A percentile compares a stretch with the other conserved stretches of the same genome.
These are phyloP conservation scores for Calonectria hongkongensis DNA, from an alignment of 2,329 filamentous ascomycete genomes.

Conservation along the genomic window DNA sequence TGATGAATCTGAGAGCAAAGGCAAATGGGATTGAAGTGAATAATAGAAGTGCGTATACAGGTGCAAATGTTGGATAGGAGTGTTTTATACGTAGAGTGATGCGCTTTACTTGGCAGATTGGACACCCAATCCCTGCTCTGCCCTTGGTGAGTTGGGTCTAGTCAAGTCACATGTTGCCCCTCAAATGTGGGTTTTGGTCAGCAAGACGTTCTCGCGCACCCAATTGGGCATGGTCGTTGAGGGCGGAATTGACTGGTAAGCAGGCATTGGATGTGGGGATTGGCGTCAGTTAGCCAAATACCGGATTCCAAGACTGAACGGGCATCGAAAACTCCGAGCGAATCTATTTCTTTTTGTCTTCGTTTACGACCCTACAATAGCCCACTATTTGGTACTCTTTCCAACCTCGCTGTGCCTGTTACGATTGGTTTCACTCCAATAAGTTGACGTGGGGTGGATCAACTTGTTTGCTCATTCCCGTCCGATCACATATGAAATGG, in stretches of 20 bases:
- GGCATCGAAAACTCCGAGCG: too few species aligned
- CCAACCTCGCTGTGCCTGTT: too few species aligned
- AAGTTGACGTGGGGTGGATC: too few species aligned
- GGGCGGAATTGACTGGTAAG: not conserved
- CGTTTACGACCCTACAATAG: too few species aligned
- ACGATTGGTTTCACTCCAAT: too few species aligned
- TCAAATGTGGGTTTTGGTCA: slow-evolving; percentile 18
- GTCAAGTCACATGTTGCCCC: not conserved
- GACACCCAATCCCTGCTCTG: too few species aligned
- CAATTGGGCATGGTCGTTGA: not conserved
- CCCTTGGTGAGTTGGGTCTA: not conserved
- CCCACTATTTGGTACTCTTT: too few species aligned
- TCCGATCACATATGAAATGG: too few species aligned
- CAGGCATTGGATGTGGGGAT: not conserved
- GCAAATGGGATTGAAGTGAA: not conserved
- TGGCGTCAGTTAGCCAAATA: not conserved
- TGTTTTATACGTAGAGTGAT: not conserved
- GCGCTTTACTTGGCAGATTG: not conserved
- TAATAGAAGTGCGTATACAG: not conserved
- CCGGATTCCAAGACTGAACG: not conserved
- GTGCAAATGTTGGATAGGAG: not conserved
- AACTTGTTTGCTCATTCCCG: too few species aligned
- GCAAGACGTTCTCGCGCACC: slow-evolving; percentile 14
- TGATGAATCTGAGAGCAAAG: not conserved
- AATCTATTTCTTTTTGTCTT: too few species aligned